A percentile compares a stretch with the other conserved stretches of the same genome.
phyloP scores from a whole-genome alignment of 768 basidiomycete genomes.

The Tricholoma furcatifolium region DNA sequence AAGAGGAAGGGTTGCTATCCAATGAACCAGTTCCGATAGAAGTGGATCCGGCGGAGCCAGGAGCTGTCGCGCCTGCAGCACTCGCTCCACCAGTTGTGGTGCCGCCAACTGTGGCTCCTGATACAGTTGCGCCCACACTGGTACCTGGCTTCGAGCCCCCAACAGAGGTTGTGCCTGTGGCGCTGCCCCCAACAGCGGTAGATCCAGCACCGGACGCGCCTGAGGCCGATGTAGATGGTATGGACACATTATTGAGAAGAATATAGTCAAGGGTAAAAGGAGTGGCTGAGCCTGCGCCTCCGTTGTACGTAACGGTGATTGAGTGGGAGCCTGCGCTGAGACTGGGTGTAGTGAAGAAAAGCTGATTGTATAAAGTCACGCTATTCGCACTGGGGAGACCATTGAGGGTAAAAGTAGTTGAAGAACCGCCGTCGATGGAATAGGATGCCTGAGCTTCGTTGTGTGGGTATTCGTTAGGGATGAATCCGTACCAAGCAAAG shows the following conservation, averaged over 20 bases:
- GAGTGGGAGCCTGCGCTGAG: slow-evolving; percentile 6
- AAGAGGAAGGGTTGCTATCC: background rate
- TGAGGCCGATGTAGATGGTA: background rate
- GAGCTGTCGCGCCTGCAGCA: background rate
- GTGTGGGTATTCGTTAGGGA: slow-evolving; percentile 2
- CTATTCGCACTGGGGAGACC: background rate
- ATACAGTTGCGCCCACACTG: too few relatives aligned
- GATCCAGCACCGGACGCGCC: background rate
- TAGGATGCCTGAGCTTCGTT: background rate
- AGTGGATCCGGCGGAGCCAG: too few relatives aligned
- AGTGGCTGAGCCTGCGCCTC: background rate
- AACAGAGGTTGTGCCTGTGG: too few relatives aligned
- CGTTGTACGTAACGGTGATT: slow-evolving; percentile 6
- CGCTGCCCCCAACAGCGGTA: too few relatives aligned
- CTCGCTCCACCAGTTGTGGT: too few relatives aligned
- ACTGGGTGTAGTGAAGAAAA: background rate
- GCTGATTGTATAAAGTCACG: slow-evolving; percentile 2
- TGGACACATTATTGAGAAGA: background rate
- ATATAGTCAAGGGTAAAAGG: slow-evolving; percentile 12
- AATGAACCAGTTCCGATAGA: background rate
- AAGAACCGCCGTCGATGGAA: background rate
- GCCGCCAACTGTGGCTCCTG: too few relatives aligned
- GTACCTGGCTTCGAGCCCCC: too few relatives aligned
- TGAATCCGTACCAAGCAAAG: slow-evolving; percentile 9
- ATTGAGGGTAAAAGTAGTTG: background rate